These are phyloP conservation scores for Ophiostoma angusticollis DNA, from an alignment of 2,329 filamentous ascomycete genomes.

Conservation along the genomic window DNA sequence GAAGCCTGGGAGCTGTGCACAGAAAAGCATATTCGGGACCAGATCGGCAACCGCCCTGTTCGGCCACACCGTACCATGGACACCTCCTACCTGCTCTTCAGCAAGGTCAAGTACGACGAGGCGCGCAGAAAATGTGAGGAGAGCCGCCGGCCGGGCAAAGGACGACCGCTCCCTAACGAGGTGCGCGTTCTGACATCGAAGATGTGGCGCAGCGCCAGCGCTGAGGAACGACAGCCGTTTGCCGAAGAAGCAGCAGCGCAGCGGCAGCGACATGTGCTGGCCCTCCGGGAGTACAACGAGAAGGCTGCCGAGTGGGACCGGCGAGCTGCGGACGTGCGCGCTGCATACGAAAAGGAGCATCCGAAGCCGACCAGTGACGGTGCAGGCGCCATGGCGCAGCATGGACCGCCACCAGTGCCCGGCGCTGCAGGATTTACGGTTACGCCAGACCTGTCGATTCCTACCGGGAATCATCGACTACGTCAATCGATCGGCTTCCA, in stretches of 20 bases:
- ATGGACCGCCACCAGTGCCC: neutral
- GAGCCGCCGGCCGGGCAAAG: constrained; percentile 49
- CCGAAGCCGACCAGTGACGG: constrained; percentile 23
- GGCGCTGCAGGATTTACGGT: constrained; percentile 17
- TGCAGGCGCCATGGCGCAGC: neutral
- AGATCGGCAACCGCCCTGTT: constrained; percentile 61
- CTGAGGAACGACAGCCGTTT: constrained; percentile 63
- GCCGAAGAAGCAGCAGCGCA: constrained; percentile 60
- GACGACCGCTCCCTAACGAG: constrained; percentile 60
- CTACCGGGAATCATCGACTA: constrained; percentile 1
- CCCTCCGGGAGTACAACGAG: constrained; percentile 44
- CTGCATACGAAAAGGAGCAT: constrained; percentile 39
- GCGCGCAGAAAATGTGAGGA: constrained; percentile 50
- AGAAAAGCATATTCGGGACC: constrained; percentile 36
- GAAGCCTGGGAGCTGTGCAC: constrained; percentile 45
- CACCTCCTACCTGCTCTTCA: constrained; percentile 84
- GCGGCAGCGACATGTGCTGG: constrained; percentile 50
- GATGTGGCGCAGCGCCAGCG: constrained; percentile 73
- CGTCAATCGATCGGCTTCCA: constrained; percentile 22
- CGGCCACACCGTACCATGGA: constrained; percentile 61
- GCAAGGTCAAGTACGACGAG: constrained; percentile 60
- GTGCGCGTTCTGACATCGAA: constrained; percentile 75
- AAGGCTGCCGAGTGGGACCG: constrained; percentile 60
- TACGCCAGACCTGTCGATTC: constrained; percentile 18
- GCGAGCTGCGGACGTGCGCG: constrained; percentile 42